These are phyloP conservation scores for Helianthus annuus DNA, from an alignment of 129 eudicot genomes.

Conservation along the genomic window HanXRQr2.0-SUNRISE NC_035438.2:84703473-84703972, in stretches of 20 bases:
- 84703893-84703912: no score
- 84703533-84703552: background rate
- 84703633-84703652: background rate
- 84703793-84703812: background rate
- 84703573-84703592: background rate
- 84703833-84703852: background rate
- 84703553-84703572: background rate
- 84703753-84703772: background rate
- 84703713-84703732: background rate
- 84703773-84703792: background rate
- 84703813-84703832: background rate
- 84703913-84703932: no score
- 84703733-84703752: constrained; percentile 9
- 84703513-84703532: background rate
- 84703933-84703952: no score
- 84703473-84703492: no score
- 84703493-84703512: background rate
- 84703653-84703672: background rate
- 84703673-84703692: background rate
- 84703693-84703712: background rate
- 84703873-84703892: no score
- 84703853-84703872: background rate
- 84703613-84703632: background rate
- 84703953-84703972: no score
- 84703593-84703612: background rate